Percentiles rank a stretch among this genome's conserved stretches.
Evolutionary conservation across 306 rosid species (phyloP).

Genomic region (Cercis canadensis): DNA sequence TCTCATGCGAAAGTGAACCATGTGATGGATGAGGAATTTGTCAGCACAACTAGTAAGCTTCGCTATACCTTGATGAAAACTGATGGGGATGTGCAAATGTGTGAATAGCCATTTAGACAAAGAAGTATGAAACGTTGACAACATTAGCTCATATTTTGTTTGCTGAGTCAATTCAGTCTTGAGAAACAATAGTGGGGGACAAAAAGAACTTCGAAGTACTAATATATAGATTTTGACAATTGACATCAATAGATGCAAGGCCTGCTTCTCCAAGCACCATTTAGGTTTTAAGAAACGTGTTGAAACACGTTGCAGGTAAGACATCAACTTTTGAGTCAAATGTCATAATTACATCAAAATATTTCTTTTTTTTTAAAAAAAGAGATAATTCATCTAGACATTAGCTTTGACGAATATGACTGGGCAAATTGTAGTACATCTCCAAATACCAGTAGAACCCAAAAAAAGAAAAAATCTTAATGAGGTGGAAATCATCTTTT

Average conservation of each 20-base stretch:
- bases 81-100: not conserved
- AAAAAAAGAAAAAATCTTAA: no score
- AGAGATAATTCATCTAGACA: no score
- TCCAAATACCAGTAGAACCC: no score
- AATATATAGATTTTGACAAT: not conserved
- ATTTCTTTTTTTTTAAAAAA: no score
- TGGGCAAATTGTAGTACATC: no score
- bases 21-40: not conserved
- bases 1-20: no score
- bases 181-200: not conserved
- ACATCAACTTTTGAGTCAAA: not conserved
- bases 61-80: no score
- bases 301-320: not conserved
- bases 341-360: not conserved
- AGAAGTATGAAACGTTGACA: not conserved
- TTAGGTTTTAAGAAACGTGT: slow-evolving; percentile 2
- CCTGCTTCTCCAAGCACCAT: not conserved
- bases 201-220: not conserved
- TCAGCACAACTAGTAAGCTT: not conserved
- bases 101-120: not conserved
- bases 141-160: not conserved
- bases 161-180: not conserved
- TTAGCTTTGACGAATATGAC: no score
- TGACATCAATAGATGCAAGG: not conserved
- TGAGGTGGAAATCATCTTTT: no score